Base-by-base conservation (phyloP, 352 stramenopile species). In the Globisporangium cystogenes region DNA sequence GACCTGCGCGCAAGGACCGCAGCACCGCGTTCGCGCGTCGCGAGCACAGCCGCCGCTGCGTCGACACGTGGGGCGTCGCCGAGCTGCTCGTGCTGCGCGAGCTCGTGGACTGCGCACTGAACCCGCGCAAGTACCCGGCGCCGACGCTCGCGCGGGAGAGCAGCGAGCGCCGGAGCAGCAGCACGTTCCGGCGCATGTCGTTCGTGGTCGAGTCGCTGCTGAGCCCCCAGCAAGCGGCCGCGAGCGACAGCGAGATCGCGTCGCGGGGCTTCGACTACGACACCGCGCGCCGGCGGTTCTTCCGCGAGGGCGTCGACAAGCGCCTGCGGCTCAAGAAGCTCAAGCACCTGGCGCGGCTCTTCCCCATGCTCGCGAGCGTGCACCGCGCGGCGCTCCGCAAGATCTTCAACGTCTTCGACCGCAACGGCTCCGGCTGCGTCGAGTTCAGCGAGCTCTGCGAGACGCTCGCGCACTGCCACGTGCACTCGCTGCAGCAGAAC, bases 381-480 rank as follows among this genome's bases (percentile, higher is more conserved):
- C 74, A 65, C 16, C 68, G 57, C n/a, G 49, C 61, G 1, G 65
- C 58, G 7, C 59, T 75, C 20, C 70, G 68, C 27, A 46, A 56
- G 7, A 43, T 86, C 2, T 91, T 80, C 44, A 24, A 53, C 8
- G 63, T 83, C 0, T 83, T 89, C 49, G 76, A 87, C 53, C 45
- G 57, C 0, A 68, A 84, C 37, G 26, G 45, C 5, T 76, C 70
- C 11, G 62, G 72, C 1, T 62, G 64, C 44, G 59, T 89, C 43
- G 71, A 78, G 62, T 91, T 89, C 40, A 68, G 68, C 11, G 71
- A 87, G 59, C 60, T 91, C 33, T 89, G 81, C 46, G 74, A 83
- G 57, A 65, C 67, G 56, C 59, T 91, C 41, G 70, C 68, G 26
- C 60, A 50, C 7, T 77, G 79, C 39, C 67, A 63, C 18, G 51